Evolutionary conservation across 1,284 basidiomycete genomes (phyloP).

Genomic region (Neotropicomus parvogracilis): DNA sequence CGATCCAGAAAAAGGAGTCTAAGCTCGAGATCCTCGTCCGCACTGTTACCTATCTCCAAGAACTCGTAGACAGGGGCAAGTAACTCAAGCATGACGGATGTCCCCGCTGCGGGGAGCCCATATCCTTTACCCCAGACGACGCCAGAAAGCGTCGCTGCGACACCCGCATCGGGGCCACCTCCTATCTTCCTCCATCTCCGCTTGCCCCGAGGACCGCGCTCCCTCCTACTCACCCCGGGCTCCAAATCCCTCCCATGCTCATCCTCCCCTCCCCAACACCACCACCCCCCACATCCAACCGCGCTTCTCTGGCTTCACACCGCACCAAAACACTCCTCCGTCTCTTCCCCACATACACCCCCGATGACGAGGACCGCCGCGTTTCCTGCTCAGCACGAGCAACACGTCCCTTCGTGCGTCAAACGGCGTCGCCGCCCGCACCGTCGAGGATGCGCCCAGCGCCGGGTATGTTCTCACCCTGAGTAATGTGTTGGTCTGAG

Average conservation of each 20-base stretch:
- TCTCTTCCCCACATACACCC: slow-evolving; percentile 46
- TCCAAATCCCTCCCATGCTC: too few species aligned
- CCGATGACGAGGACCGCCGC: slow-evolving; percentile 70
- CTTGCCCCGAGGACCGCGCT: slow-evolving; percentile 39
- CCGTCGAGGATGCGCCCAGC: too few species aligned
- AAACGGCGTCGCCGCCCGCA: too few species aligned
- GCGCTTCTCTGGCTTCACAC: too few species aligned
- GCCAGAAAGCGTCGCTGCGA: slow-evolving; percentile 3
- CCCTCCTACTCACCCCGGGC: slow-evolving; percentile 20
- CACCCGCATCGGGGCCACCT: slow-evolving; percentile 11
- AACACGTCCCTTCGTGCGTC: slow-evolving; percentile 25
- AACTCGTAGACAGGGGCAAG: slow-evolving; percentile 51
- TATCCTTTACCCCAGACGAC: slow-evolving; percentile 9
- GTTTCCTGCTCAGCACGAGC: slow-evolving; percentile 60
- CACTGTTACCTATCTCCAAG: slow-evolving; percentile 67
- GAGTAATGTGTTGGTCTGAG: slow-evolving; percentile 30
- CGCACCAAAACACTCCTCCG: slow-evolving; percentile 29
- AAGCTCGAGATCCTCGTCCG: slow-evolving; percentile 77
- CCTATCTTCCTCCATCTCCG: slow-evolving; percentile 44
- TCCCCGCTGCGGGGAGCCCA: slow-evolving; percentile 29
- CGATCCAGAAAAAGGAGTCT: slow-evolving; percentile 77
- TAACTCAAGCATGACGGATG: slow-evolving; percentile 41
- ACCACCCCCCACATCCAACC: too few species aligned
- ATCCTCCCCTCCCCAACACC: too few species aligned
- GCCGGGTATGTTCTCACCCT: slow-evolving; percentile 31